Evolutionary conservation across 345 rosid genomes (phyloP), one percentile per base, ranked within the genome.

Genomic region (Salix brachista): DNA sequence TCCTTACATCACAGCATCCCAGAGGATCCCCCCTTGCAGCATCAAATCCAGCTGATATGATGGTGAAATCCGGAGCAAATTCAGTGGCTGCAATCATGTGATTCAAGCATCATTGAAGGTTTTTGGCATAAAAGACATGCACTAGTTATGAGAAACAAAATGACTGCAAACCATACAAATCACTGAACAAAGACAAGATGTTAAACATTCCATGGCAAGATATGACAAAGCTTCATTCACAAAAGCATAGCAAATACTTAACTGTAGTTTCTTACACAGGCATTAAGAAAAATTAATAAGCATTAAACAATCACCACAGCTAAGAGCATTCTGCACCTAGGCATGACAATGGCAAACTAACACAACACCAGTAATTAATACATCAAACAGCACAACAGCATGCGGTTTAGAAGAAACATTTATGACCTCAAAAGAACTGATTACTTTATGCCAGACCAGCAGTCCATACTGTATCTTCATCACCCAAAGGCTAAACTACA

Each of bases 1-100:
- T n/a, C 46, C 93, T 88, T 85, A 93, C 99, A 87, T 93, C 97
- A 78, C 99, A 96, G 81, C 98, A 84, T 78, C 99, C 99, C 50
- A 96, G 74, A 76, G 99, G 99, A 84, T 96, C 99, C 70, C 99
- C 98, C 81, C 97, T 89, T 60, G 99, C 99, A 13, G 98, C 98
- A 90, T 96, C 99, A 90, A 93, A 96, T 81, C 99, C 98, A 23
- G 98, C 97, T 68, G 99, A 96, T 81, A 96, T 85, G 88, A 96
- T 92, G 81, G 90, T 90, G 68, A 93, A 93, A 86, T 96, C 98
- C 58, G 99, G 97, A 86, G 88, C 86, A 84, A 93, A 96, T 78
- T 88, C 89, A 36, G 90, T 81, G 81, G 97, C 99, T 96, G 91
- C 86, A 90, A 80, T 65, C 69, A 75, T 56, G 67, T 28, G 62